Evolutionary conservation across 495 filamentous ascomycete species (phyloP).

Genomic region (Penicillium macrosclerotiorum): DNA sequence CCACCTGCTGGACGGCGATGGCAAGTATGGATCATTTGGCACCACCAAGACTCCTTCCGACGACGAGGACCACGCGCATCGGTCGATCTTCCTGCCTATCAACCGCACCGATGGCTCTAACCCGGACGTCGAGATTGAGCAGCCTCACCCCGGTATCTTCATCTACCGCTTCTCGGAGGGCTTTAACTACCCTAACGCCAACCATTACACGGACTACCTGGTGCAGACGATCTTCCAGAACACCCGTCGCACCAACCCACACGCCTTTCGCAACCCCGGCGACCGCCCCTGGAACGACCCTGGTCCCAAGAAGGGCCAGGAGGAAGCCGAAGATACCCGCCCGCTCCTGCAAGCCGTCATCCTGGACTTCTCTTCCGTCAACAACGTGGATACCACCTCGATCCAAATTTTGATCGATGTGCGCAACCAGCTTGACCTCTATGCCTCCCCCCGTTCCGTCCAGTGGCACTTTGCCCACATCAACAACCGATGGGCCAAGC

Average conservation of each 20-base stretch:
- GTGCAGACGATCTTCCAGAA: constrained; percentile 67
- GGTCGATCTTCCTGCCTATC: constrained; percentile 89
- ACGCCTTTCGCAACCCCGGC: constrained; percentile 60
- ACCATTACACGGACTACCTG: constrained; percentile 84
- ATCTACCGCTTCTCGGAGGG: constrained; percentile 97
- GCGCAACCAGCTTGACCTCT: constrained; percentile 92
- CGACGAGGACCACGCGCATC: constrained; percentile 32
- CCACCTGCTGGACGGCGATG: constrained; percentile 63
- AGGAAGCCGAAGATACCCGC: constrained; percentile 48
- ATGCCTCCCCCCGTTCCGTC: constrained; percentile 76
- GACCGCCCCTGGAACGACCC: constrained; percentile 98
- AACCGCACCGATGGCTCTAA: constrained; percentile 88
- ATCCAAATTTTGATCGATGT: constrained; percentile 96
- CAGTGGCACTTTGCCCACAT: constrained; percentile 97
- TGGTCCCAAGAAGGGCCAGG: constrained; percentile 64
- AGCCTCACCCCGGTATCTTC: constrained; percentile 90
- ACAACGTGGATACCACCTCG: constrained; percentile 93
- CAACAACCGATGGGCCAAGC: constrained; percentile 97
- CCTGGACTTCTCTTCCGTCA: constrained; percentile 92
- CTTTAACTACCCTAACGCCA: constrained; percentile 94
- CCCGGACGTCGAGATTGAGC: constrained; percentile 72
- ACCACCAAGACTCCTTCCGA: constrained; percentile 27
- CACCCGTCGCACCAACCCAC: constrained; percentile 74
- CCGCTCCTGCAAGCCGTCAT: constrained; percentile 87
- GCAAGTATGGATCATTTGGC: constrained; percentile 55